Evolutionary conservation across 129 eudicot genomes (phyloP), one percentile per base, ranked within the genome.

Genomic region (Escallonia herrerae): DNA sequence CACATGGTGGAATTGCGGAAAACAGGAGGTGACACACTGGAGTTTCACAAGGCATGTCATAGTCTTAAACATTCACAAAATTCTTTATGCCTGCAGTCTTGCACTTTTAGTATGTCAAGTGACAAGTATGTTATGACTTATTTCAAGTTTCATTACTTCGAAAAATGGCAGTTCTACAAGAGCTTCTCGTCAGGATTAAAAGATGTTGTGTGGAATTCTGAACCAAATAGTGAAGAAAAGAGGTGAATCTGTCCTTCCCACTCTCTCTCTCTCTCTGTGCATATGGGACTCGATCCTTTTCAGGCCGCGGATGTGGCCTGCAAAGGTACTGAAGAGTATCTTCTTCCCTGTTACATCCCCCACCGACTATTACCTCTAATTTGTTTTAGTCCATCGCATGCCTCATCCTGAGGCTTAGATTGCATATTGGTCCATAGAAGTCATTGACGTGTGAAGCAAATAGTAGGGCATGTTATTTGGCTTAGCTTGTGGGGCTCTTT

Each of bases 1-100:
- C 97, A 91, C 69, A 85, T 87, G 87, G 97, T 91, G 72, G 95
- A 91, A 77, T 84, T 91, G 37, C 74, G 93, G 73, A 91, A 91
- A 86, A 81, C 85, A 15, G 87, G 94, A 13, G 97, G 97, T 38
- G 95, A 91, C 82, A 91, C 97, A 15, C 69, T 91, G 60, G 97
- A 91, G 74, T 91, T 84, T 77, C 95, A 91, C 84, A 91, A 83
- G 76, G 97, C 76, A 78, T 9, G 81, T 66, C 4, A 60, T 37
- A 55, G 40, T 40, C 33, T 40, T 56, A 10, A 13, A 9, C n/a
- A 38, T 8, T 40, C 15, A 12, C 4, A 45, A 7, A 10, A 11
- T 12, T 37, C 15, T 40, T 57, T 38, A 38, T 47, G n/a, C 14
- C 12, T 13, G 52, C 8, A n/a, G 6, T 33, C 14, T 8, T 13